Conservation (phyloP, 1,284 basidiomycete genomes). For the Leccinum variabile region DNA sequence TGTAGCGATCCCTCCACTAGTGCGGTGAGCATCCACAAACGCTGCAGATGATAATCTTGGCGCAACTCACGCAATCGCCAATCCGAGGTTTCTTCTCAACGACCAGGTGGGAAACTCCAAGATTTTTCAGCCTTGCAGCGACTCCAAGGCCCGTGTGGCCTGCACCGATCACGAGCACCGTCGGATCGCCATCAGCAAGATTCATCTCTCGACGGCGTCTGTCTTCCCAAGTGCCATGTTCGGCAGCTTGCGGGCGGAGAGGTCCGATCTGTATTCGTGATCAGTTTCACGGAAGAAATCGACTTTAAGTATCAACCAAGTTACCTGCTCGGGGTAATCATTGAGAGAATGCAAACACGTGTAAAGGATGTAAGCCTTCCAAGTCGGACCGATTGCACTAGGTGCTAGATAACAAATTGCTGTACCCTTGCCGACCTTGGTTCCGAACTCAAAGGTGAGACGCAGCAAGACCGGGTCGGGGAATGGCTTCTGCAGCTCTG, state of each 20-base stretch:
- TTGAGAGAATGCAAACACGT: constrained; percentile 52
- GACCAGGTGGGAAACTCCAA: constrained; percentile 38
- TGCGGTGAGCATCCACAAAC: background rate
- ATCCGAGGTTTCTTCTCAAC: constrained; percentile 37
- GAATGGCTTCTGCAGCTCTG: constrained; percentile 25
- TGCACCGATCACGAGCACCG: constrained; percentile 36
- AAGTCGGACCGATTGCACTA: constrained; percentile 6
- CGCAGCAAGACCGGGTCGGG: constrained; percentile 28
- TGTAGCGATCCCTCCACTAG: too few relatives aligned
- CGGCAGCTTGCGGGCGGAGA: constrained; percentile 17
- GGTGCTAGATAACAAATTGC: constrained; percentile 26
- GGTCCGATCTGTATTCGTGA: constrained; percentile 18
- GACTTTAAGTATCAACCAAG: background rate
- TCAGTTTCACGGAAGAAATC: constrained; percentile 1
- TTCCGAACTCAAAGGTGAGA: constrained; percentile 28
- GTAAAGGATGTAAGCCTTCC: constrained; percentile 37
- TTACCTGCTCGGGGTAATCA: constrained; percentile 41
- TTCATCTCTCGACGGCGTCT: constrained; percentile 28
- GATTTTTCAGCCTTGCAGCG: constrained; percentile 39
- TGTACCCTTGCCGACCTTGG: constrained; percentile 27
- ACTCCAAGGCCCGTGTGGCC: constrained; percentile 40
- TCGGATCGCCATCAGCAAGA: constrained; percentile 29
- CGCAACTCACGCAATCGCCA: constrained; percentile 34
- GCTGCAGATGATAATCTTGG: too few relatives aligned
- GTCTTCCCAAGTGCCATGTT: constrained; percentile 34